These are phyloP conservation scores for Lycium barbarum DNA, from an alignment of 257 asterid species.

Conservation along the genomic window DNA sequence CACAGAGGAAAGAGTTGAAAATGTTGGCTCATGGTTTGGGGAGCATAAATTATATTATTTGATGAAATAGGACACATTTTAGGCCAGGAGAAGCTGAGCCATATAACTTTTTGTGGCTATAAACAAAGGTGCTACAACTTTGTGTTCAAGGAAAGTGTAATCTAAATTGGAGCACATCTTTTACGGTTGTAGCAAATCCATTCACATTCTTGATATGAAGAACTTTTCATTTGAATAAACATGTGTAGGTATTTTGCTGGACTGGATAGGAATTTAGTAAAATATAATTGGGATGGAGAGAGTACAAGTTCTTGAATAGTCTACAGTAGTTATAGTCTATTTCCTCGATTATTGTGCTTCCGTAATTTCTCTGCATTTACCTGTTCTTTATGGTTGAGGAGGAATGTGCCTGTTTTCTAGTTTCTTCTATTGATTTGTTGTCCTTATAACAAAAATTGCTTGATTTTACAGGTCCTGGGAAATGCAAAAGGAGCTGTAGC, in stretches of 20 bases:
- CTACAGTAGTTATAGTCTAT: background rate
- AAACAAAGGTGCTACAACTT: too few species aligned
- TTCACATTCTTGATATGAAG: background rate
- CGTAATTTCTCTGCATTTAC: background rate
- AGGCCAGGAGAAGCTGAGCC: too few species aligned
- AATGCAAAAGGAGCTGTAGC: slow-evolving; percentile 80
- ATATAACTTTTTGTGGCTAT: too few species aligned
- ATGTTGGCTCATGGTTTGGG: too few species aligned
- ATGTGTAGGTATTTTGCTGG: background rate
- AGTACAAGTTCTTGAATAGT: background rate
- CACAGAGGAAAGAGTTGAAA: too few species aligned
- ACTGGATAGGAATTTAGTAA: background rate
- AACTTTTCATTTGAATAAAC: background rate
- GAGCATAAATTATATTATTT: too few species aligned
- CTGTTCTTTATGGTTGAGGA: background rate
- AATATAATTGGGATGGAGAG: background rate
- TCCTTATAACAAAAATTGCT: background rate
- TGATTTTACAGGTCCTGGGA: slow-evolving; percentile 58
- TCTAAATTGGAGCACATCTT: too few species aligned
- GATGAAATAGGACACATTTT: too few species aligned
- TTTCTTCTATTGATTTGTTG: background rate
- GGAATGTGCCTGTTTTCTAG: background rate
- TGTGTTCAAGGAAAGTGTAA: too few species aligned
- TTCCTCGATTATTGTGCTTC: background rate
- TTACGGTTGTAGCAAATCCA: too few species aligned